Evolutionary conservation across 2,329 filamentous ascomycete species (phyloP).

Genomic region (Colletotrichum sp.): DNA sequence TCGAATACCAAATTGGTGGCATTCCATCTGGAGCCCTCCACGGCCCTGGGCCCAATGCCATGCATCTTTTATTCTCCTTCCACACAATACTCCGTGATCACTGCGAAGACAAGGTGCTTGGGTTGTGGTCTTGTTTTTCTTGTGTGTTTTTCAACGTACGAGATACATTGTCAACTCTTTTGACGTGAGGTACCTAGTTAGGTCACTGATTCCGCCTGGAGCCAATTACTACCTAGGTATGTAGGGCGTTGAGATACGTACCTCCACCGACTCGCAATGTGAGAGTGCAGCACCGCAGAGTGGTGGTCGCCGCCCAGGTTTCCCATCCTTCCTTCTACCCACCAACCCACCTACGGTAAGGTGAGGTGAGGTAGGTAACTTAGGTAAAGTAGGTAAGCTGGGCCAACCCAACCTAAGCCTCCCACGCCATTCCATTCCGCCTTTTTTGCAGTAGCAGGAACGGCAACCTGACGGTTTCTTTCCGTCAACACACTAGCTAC

Average conservation of each 20-base stretch:
- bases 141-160: background rate
- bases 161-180: background rate
- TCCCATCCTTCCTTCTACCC: slow-evolving; percentile 6
- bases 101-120: background rate
- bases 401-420: slow-evolving; percentile 3
- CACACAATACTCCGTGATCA: background rate
- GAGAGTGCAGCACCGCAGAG: background rate
- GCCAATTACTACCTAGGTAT: background rate
- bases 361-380: background rate
- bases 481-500: background rate
- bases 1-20: background rate
- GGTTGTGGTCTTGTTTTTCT: background rate
- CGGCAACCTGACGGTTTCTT: background rate
- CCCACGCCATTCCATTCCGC: slow-evolving; percentile 6
- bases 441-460: background rate
- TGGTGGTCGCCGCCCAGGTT: slow-evolving; percentile 1
- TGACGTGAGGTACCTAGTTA: too few relatives aligned
- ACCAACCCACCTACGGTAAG: background rate
- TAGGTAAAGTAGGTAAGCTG: background rate
- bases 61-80: background rate
- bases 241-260: background rate
- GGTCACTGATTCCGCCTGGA: too few relatives aligned
- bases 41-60: background rate
- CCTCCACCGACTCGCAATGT: background rate
- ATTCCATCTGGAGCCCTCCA: background rate